Conservation (phyloP, 495 filamentous ascomycete genomes). For the Penicillium paxilli region DNA sequence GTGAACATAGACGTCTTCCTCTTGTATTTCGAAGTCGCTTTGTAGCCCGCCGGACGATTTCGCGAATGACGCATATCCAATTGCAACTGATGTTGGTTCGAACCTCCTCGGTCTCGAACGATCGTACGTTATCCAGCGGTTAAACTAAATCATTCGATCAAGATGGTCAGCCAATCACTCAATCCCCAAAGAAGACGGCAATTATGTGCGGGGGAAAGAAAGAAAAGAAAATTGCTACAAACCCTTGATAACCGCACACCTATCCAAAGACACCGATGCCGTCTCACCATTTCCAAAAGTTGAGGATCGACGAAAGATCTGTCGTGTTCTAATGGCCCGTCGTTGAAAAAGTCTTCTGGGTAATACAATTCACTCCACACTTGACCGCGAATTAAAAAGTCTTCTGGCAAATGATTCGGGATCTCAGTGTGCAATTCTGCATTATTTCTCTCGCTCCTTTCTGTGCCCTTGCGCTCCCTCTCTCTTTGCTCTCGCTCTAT, state of each 20-base stretch:
- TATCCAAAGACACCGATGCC: slow-evolving; percentile 75
- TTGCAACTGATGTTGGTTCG: slow-evolving; percentile 29
- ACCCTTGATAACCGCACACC: slow-evolving; percentile 59
- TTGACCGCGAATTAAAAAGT: slow-evolving; percentile 77
- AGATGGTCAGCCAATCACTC: background rate
- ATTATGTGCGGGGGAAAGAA: too few relatives aligned
- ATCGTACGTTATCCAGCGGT: slow-evolving; percentile 44
- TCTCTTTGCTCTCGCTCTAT: background rate
- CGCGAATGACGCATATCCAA: slow-evolving; percentile 23
- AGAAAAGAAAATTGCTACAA: slow-evolving; percentile 10
- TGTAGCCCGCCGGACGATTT: slow-evolving; percentile 15
- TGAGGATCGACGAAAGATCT: slow-evolving; percentile 68
- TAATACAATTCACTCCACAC: slow-evolving; percentile 70
- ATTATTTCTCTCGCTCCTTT: background rate
- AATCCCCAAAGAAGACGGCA: too few relatives aligned
- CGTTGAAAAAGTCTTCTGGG: slow-evolving; percentile 67
- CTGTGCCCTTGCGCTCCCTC: background rate
- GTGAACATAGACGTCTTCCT: background rate
- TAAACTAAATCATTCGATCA: slow-evolving; percentile 25
- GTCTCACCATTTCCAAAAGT: slow-evolving; percentile 63
- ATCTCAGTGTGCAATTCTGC: slow-evolving; percentile 43
- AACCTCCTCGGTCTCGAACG: slow-evolving; percentile 19
- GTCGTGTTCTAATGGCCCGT: slow-evolving; percentile 71
- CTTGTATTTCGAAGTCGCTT: slow-evolving; percentile 1
- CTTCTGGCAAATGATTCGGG: slow-evolving; percentile 74